Evolutionary conservation across 106 monocot species (phyloP), one percentile per base, ranked within the genome.

Genomic region (Platanthera guangdongensis): DNA sequence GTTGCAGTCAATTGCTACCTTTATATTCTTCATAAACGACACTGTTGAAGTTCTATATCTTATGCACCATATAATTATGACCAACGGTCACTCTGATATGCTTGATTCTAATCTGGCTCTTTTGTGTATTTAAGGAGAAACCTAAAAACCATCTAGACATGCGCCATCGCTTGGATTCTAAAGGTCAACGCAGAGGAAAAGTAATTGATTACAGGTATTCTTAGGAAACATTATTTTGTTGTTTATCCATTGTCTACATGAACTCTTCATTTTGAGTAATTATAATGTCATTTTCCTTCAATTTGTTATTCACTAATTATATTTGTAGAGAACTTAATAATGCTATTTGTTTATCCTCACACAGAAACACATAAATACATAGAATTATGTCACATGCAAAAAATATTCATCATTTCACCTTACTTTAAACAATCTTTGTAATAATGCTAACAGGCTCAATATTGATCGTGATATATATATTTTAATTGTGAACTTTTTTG

Each of bases 171-270:
- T 85, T 97, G 74, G 92, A 97, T 74, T 97, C 97, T 52, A 94
- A 80, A 89, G 97, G 97, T 69, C 94, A 94, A 79, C 91, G 91
- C 52, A 85, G 94, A 88, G 97, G 97, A 52, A 97, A 94, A 82
- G 83, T 97, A 45, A 97, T 97, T 74, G 97, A 94, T 82, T 94
- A 97, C 77, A 97, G 88, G 97, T 93, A 84, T 68, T 60, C 11
- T 15, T 21, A 19, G n/a, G 51, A 21, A 19, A 51, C 22, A 8
- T 51, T 72, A 2, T 72, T 4, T 25, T 13, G 6, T 51, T 50
- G 5, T 72, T 72, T 22, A 9, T 19, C 3, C 4, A 19, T 69
- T 6, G 14, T 69, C 13, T 15, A 4, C 12, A 5, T 6, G 21
- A 9, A 3, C 10, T 22, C 28, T 64, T 64, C 16, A 64, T 64